Evolutionary conservation across 2,329 filamentous ascomycete genomes (phyloP).

Genomic region (Lachnellula hyalina): DNA sequence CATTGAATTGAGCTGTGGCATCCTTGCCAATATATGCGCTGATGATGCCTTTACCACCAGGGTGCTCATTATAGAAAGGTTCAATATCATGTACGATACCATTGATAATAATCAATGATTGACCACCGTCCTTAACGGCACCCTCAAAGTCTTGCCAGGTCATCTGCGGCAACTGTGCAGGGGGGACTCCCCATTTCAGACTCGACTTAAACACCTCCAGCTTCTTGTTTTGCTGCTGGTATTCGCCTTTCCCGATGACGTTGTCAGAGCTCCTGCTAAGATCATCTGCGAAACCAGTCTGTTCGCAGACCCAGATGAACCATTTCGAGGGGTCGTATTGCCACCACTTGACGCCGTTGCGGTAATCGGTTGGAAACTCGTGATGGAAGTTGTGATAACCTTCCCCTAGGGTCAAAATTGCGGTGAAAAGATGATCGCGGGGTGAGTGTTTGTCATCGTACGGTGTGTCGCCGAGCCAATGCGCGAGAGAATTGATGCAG

Average conservation of each 20-base stretch:
- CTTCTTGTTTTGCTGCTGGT: conserved; percentile 86
- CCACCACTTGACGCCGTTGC: conserved; percentile 82
- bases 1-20: conserved; percentile 83
- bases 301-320: conserved; percentile 77
- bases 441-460: conserved; percentile 88
- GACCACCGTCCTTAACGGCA: conserved; percentile 64
- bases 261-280: conserved; percentile 84
- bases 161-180: conserved; percentile 76
- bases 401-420: conserved; percentile 77
- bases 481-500: conserved; percentile 83
- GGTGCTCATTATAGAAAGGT: conserved; percentile 78
- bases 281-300: conserved; percentile 73
- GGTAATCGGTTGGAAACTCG: conserved; percentile 90
- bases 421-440: conserved; percentile 78
- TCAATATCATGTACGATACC: conserved; percentile 80
- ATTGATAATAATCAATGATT: conserved; percentile 67
- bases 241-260: conserved; percentile 82
- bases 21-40: conserved; percentile 75
- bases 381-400: conserved; percentile 94
- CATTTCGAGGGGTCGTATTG: conserved; percentile 90
- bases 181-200: conserved; percentile 77
- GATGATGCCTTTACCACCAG: conserved; percentile 80
- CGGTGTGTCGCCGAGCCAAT: conserved; percentile 84
- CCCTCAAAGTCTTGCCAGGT: conserved; percentile 79
- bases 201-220: conserved; percentile 72